A percentile compares a stretch with the other conserved stretches of the same genome.
Conservation (phyloP, 257 asterid species). For the Echites panduratus region DNA sequence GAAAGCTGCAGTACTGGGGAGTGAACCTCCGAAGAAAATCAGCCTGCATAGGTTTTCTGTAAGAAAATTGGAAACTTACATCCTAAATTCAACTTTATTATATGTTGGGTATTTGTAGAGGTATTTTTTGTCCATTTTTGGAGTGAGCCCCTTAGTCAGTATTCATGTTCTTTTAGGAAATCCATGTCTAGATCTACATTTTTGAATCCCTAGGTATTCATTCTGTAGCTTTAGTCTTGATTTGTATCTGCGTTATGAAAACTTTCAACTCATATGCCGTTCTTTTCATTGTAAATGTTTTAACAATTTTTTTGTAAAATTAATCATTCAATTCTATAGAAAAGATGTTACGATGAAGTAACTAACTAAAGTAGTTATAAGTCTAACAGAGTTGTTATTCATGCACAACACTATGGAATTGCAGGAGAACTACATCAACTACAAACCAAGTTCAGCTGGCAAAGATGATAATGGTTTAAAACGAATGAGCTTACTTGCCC, state of each 20-base stretch:
- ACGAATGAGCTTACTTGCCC: conserved; percentile 66
- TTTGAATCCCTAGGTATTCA: not conserved
- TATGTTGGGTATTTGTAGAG: not conserved
- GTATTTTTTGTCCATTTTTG: not conserved
- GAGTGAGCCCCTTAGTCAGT: not conserved
- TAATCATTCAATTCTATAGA: not conserved
- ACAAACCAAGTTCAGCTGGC: conserved; percentile 69
- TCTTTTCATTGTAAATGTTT: not conserved
- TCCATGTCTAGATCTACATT: not conserved
- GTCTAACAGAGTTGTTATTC: not conserved
- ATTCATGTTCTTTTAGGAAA: not conserved
- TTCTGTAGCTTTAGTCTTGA: not conserved
- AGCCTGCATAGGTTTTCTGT: not conserved
- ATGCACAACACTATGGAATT: conserved; percentile 13
- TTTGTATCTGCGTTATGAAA: not conserved
- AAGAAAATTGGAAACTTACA: not conserved
- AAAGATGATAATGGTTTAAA: conserved; percentile 79
- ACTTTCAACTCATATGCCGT: not conserved
- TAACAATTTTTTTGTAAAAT: not conserved
- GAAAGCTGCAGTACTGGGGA: not conserved
- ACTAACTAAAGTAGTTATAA: not conserved
- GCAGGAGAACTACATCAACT: conserved; percentile 93
- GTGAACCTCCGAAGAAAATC: not conserved
- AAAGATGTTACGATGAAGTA: not conserved
- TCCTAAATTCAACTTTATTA: not conserved